Base-by-base conservation (phyloP, 345 rosid species). In the Eucalyptus curtisii region DNA sequence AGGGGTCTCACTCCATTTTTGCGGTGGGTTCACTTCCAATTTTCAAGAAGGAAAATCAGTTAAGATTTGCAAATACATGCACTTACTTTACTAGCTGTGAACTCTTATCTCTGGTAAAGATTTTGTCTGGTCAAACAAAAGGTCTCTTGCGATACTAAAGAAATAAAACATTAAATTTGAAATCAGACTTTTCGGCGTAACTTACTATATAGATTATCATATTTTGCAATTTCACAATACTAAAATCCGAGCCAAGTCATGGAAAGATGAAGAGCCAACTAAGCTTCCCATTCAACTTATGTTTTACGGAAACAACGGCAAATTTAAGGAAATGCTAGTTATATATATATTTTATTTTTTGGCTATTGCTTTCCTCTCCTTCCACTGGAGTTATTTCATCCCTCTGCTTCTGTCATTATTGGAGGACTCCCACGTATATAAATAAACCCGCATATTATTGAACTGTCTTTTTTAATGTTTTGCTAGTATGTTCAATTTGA, bases 71-170 rank as follows among this genome's bases (percentile, higher is more conserved):
- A 0, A 68, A 31, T 13, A 68, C 16, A 16, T 5, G 2, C 0
- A 3, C 13, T 68, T 31, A 68, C 7, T 31, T 31, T 16, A 31
- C 42, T 4, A 16, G 31, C 22, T 31, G 5, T 31, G 11, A 16
- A 31, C 22, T 31, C 6, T 68, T 16, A 5, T 66, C 0, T 66
- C 1, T 24, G 0, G 30, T 55, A 0, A 4, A 55, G 30, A 6
- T 55, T 55, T 55, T 2, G 22, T 22, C 1, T 55, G 3, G 59
- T 55, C 27, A 55, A 55, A 55, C 59, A 55, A 55, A 55, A 20
- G 12, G 12, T 55, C 1, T 55, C 2, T 8, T 22, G 12, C 0
- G 30, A 8, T 22, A 55, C 3, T 55, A 20, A 55, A 55, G 6
- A 55, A 55, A 55, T 22, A 55, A 55, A 24, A 55, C 25, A 22